phyloP scores from a whole-genome alignment of 495 filamentous ascomycete species.

The Astrothelium macrocarpum region DNA sequence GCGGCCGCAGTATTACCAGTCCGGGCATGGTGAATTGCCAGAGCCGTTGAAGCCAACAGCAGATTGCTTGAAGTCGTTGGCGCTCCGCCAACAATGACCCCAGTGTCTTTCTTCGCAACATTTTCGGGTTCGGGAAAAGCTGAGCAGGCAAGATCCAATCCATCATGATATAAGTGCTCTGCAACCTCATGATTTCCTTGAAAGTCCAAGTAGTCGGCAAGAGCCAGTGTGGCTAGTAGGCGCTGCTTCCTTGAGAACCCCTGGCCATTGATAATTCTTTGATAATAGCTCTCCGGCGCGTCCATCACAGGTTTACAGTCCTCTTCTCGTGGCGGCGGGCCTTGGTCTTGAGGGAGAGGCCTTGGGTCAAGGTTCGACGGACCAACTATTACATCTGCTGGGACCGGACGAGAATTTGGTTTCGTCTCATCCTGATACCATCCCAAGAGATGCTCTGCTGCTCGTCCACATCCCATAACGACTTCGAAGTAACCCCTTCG shows the following conservation, averaged over 20 bases:
- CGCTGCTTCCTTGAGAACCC: slow-evolving; percentile 67
- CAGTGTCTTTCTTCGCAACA: slow-evolving; percentile 51
- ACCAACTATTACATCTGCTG: slow-evolving; percentile 59
- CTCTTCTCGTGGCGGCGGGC: slow-evolving; percentile 55
- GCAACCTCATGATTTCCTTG: slow-evolving; percentile 54
- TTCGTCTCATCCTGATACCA: slow-evolving; percentile 60
- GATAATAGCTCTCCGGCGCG: slow-evolving; percentile 60
- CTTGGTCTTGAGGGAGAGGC: slow-evolving; percentile 52
- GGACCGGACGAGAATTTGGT: slow-evolving; percentile 38
- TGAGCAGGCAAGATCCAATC: slow-evolving; percentile 54
- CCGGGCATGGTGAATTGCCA: slow-evolving; percentile 67
- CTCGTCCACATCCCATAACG: slow-evolving; percentile 63
- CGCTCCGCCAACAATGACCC: slow-evolving; percentile 44
- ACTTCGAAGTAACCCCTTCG: slow-evolving; percentile 70
- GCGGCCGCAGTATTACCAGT: slow-evolving; percentile 52
- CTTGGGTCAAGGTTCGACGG: slow-evolving; percentile 74
- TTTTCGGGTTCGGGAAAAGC: slow-evolving; percentile 35
- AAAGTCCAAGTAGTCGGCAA: slow-evolving; percentile 74
- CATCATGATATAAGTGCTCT: slow-evolving; percentile 61
- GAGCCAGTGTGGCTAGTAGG: slow-evolving; percentile 67
- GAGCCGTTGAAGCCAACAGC: slow-evolving; percentile 60
- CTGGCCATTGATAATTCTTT: slow-evolving; percentile 63
- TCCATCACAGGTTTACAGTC: slow-evolving; percentile 57
- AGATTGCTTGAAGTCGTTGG: slow-evolving; percentile 57
- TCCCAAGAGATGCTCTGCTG: slow-evolving; percentile 71